Percentiles rank a stretch among this genome's conserved stretches.
Evolutionary conservation across 371 early-diverging fungal genomes (phyloP).

Genomic region (Encephalitozoon hellem): DNA sequence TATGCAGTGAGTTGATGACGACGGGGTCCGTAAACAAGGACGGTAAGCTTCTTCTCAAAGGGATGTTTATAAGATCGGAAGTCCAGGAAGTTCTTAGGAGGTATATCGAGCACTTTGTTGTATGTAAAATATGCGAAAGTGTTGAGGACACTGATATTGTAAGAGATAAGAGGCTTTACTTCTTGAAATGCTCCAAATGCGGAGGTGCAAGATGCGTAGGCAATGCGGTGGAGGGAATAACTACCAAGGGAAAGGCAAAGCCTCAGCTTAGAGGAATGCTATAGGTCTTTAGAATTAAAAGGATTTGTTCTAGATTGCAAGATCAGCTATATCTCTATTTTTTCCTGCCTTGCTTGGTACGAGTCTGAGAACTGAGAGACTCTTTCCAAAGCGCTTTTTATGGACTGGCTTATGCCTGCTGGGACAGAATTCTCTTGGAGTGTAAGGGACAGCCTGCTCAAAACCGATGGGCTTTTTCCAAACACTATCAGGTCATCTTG

Average conservation of each 20-base stretch:
- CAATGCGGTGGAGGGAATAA: conserved; percentile 73
- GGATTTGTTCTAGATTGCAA: background rate
- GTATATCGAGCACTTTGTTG: conserved; percentile 94
- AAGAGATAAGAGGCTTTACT: conserved; percentile 91
- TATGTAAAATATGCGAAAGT: conserved; percentile 90
- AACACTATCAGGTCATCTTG: background rate
- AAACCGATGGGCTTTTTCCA: background rate
- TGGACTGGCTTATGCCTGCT: background rate
- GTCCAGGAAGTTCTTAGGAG: conserved; percentile 91
- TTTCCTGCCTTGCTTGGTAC: background rate
- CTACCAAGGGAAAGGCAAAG: conserved; percentile 63
- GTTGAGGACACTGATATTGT: conserved; percentile 79
- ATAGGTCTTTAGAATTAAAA: background rate
- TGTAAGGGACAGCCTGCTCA: background rate
- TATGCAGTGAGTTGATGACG: conserved; percentile 93
- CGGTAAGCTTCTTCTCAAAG: conserved; percentile 86
- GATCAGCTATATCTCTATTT: too few species aligned
- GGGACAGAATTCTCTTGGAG: background rate
- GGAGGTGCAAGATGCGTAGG: conserved; percentile 84
- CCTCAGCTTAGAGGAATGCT: conserved; percentile 43
- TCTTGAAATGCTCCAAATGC: conserved; percentile 92
- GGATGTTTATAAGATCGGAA: conserved; percentile 93
- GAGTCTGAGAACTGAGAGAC: background rate
- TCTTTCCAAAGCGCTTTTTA: background rate
- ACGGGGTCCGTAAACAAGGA: conserved; percentile 86